A percentile compares a stretch with the other conserved stretches of the same genome.
Evolutionary conservation across 2,329 filamentous ascomycete species (phyloP).

Genomic region (Cladorrhinum sp.): DNA sequence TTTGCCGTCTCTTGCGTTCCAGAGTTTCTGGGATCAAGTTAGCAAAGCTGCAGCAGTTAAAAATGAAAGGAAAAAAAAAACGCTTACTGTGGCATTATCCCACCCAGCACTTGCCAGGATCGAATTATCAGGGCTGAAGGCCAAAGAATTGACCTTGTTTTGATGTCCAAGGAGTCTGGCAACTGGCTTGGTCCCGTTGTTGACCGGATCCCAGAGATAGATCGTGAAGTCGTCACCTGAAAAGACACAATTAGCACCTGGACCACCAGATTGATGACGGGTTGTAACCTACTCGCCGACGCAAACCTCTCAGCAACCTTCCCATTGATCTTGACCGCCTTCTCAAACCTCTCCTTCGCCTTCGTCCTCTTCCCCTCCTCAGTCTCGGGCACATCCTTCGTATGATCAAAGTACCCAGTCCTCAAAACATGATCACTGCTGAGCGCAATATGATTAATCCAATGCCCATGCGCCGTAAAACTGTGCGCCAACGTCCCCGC

Average conservation of each 20-base stretch:
- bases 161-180: constrained; percentile 90
- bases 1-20: constrained; percentile 54
- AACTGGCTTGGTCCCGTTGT: constrained; percentile 73
- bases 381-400: constrained; percentile 61
- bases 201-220: constrained; percentile 86
- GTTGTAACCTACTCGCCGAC: constrained; percentile 62
- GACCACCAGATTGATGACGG: neutral
- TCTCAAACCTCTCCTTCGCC: constrained; percentile 79
- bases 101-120: constrained; percentile 86
- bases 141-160: constrained; percentile 94
- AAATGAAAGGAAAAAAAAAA: neutral
- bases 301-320: constrained; percentile 80
- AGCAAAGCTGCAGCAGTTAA: neutral
- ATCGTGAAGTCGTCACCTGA: constrained; percentile 82
- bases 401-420: constrained; percentile 84
- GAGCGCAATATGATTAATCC: constrained; percentile 91
- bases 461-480: constrained; percentile 73
- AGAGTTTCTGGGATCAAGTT: constrained; percentile 20
- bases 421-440: constrained; percentile 88
- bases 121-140: constrained; percentile 85
- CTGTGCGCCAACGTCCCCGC: constrained; percentile 79
- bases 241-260: neutral
- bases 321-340: constrained; percentile 73
- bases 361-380: constrained; percentile 69
- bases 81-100: constrained; percentile 63